Conservation (phyloP, 768 basidiomycete species). For the Naganishia randhawae region DNA sequence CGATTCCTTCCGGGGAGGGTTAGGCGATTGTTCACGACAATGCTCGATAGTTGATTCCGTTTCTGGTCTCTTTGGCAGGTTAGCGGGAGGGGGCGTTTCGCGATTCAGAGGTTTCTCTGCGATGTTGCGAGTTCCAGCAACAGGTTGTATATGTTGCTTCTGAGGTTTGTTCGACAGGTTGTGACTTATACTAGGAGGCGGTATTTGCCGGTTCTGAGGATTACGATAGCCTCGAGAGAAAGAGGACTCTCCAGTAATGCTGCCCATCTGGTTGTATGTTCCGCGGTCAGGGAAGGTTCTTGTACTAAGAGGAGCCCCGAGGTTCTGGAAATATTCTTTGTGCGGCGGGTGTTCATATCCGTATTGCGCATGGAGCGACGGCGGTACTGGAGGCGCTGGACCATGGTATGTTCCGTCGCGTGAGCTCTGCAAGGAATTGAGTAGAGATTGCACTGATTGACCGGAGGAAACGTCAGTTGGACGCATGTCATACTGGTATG, state of each 20-base stretch:
- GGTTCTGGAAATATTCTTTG: not conserved
- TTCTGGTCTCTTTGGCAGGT: not conserved
- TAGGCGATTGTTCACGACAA: not conserved
- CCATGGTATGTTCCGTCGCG: not conserved
- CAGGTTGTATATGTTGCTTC: not conserved
- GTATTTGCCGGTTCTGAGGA: not conserved
- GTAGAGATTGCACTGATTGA: conserved; percentile 6
- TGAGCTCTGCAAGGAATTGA: not conserved
- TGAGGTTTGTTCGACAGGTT: no score
- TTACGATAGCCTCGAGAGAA: no score
- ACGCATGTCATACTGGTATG: not conserved
- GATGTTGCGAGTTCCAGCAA: no score
- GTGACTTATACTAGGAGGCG: not conserved
- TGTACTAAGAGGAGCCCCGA: no score
- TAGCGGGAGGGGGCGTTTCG: no score
- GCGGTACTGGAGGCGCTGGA: not conserved
- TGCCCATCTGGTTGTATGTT: no score
- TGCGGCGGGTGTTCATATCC: not conserved
- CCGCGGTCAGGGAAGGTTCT: no score
- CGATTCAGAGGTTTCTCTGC: no score
- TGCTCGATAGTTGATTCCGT: not conserved
- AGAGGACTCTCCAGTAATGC: no score
- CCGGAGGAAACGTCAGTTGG: not conserved
- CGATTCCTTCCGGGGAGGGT: not conserved
- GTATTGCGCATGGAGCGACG: not conserved